phyloP scores from a whole-genome alignment of 257 asterid species.

The Primulina huaijiensis region DNA sequence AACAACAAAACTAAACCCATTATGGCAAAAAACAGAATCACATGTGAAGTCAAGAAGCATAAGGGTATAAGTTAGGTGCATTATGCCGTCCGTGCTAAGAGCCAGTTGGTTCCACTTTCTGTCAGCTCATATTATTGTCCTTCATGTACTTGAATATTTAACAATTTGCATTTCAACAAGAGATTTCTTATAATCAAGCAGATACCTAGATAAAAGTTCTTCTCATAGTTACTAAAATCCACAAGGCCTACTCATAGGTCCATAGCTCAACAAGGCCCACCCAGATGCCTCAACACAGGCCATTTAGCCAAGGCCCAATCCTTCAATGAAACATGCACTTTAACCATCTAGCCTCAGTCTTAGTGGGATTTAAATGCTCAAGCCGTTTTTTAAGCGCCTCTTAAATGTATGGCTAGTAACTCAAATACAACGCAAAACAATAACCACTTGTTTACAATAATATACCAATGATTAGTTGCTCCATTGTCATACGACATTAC shows the following conservation, averaged over 20 bases:
- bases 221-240: not conserved
- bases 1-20: not conserved
- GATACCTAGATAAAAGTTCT: slow-evolving; percentile 5
- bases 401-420: too few relatives aligned
- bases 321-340: too few relatives aligned
- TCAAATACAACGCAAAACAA: too few relatives aligned
- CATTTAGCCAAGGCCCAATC: too few relatives aligned
- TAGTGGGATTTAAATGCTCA: too few relatives aligned
- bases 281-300: too few relatives aligned
- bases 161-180: not conserved
- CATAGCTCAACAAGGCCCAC: too few relatives aligned
- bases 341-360: too few relatives aligned
- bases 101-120: not conserved
- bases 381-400: too few relatives aligned
- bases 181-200: slow-evolving; percentile 9
- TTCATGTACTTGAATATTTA: not conserved
- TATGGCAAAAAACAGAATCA: not conserved
- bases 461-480: not conserved
- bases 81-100: too few relatives aligned
- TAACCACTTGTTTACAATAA: not conserved
- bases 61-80: too few relatives aligned
- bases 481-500: not conserved
- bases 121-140: not conserved
- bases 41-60: not conserved
- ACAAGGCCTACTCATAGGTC: too few relatives aligned